Percentiles rank a stretch among this genome's conserved stretches.
These are phyloP conservation scores for Starmerella vaccinii DNA, from an alignment of 805 yeast genomes.

Conservation along the genomic window DNA sequence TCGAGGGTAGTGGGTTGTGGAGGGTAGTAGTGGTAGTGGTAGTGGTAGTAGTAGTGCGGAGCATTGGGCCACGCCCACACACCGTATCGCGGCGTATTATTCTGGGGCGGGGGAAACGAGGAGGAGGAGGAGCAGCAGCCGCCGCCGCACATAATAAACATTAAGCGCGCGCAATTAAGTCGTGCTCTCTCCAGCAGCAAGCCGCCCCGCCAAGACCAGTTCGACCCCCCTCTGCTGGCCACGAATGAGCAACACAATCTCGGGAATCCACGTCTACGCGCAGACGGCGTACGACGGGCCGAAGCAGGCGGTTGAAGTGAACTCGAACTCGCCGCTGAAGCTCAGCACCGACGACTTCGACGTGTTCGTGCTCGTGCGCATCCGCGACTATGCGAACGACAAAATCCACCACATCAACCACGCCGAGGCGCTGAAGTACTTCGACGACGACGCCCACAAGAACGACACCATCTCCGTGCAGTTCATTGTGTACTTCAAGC, in stretches of 20 bases:
- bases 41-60: neutral
- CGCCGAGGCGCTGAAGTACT: conserved; percentile 24
- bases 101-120: neutral
- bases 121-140: no score
- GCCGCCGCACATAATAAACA: no score
- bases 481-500: conserved; percentile 36
- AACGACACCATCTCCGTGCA: conserved; percentile 33
- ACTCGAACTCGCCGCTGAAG: conserved; percentile 33
- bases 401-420: conserved; percentile 20
- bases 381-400: conserved; percentile 35
- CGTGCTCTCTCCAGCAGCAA: no score
- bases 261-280: conserved; percentile 19
- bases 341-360: conserved; percentile 36
- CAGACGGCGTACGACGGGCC: conserved; percentile 20
- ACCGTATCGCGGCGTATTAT: neutral
- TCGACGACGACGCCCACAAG: conserved; percentile 24
- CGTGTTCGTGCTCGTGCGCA: conserved; percentile 36
- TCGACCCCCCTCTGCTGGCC: neutral
- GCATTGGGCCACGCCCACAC: no score
- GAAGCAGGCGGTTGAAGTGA: conserved; percentile 36
- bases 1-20: no score
- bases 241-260: conserved; percentile 9
- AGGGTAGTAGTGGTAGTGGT: no score
- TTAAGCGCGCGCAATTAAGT: no score
- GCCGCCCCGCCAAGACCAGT: no score